Conservation (phyloP, 1,284 basidiomycete genomes). For the Trichosporon inkin region DNA sequence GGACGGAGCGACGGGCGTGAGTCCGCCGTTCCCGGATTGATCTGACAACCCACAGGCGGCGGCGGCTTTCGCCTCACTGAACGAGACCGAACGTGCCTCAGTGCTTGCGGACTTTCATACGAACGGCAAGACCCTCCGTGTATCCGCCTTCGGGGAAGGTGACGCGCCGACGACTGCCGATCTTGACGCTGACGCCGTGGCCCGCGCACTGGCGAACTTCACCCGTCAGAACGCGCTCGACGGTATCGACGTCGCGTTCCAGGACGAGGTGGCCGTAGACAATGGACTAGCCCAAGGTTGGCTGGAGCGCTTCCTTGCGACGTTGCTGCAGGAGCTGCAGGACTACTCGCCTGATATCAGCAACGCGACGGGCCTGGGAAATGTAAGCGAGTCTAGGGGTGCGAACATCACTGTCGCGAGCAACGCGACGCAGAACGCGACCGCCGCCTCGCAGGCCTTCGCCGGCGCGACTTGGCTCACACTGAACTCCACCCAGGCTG, state of each 20-base stretch:
- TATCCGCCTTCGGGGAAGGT: constrained; percentile 40
- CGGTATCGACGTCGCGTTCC: constrained; percentile 52
- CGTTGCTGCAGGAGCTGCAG: constrained; percentile 24
- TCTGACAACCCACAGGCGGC: constrained; percentile 7
- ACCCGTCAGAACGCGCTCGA: constrained; percentile 46
- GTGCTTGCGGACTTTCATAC: constrained; percentile 39
- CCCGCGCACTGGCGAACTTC: constrained; percentile 31
- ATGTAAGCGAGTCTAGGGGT: too few species aligned
- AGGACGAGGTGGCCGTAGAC: constrained; percentile 26
- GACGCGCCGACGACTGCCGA: constrained; percentile 38
- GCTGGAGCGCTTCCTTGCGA: constrained; percentile 33
- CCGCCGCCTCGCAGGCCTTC: too few species aligned
- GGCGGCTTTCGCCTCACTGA: neutral
- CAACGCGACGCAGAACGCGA: too few species aligned
- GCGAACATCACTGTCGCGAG: too few species aligned
- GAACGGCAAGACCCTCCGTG: constrained; percentile 43
- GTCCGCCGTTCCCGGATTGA: neutral
- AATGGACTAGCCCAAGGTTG: constrained; percentile 14
- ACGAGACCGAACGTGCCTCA: neutral
- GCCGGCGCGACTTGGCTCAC: too few species aligned
- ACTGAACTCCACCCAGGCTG: too few species aligned
- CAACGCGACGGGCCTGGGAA: too few species aligned
- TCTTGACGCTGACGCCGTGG: constrained; percentile 29
- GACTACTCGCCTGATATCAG: neutral
- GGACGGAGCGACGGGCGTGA: neutral